phyloP scores from a whole-genome alignment of 495 filamentous ascomycete genomes.

The Talaromyces thailandensis region DNA sequence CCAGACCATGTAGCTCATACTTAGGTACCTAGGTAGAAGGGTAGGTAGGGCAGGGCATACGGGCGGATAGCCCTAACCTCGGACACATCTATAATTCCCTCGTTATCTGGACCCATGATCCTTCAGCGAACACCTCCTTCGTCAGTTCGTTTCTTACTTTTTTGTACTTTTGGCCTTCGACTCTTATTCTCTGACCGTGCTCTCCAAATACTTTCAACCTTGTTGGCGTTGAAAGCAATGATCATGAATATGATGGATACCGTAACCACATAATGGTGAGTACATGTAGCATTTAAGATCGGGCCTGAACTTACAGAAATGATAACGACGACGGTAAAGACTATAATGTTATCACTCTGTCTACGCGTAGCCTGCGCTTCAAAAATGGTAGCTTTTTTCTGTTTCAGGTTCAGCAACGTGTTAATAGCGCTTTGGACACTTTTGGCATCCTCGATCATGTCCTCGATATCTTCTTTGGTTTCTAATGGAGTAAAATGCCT shows the following conservation, averaged over 20 bases:
- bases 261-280: neutral
- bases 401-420: conserved; percentile 28
- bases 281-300: neutral
- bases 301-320: conserved; percentile 35
- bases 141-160: neutral
- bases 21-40: no score
- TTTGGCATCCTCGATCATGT: conserved; percentile 17
- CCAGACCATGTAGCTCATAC: no score
- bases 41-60: no score
- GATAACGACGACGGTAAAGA: conserved; percentile 54
- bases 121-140: neutral
- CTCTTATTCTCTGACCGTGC: neutral
- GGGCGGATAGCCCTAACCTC: neutral
- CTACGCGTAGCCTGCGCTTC: conserved; percentile 47
- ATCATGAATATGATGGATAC: neutral
- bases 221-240: neutral
- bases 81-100: neutral
- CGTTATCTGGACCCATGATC: neutral
- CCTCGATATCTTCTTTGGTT: conserved; percentile 12
- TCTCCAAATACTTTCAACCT: neutral
- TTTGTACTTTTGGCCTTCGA: neutral
- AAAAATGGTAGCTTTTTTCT: conserved; percentile 51
- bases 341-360: conserved; percentile 49
- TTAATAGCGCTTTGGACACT: conserved; percentile 9
- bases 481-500: conserved; percentile 13